Evolutionary conservation across 345 rosid species (phyloP).

Genomic region (Gossypium sturtianum): DNA sequence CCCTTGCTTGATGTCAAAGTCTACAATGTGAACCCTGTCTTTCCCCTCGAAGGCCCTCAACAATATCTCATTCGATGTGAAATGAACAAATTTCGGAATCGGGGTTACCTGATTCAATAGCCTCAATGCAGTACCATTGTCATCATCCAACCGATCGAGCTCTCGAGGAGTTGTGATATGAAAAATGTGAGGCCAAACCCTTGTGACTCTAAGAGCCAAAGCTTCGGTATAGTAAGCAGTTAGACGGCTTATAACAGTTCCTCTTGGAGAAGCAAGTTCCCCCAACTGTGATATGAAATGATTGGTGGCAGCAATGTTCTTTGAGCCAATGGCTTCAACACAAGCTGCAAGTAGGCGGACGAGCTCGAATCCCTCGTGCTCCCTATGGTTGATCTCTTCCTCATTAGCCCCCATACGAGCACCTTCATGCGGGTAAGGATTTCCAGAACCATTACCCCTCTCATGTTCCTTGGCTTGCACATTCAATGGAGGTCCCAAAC

Average conservation of each 20-base stretch:
- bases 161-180: conserved; percentile 77
- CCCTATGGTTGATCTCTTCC: conserved; percentile 40
- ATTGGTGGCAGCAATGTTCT: conserved; percentile 55
- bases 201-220: conserved; percentile 62
- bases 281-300: conserved; percentile 66
- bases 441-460: conserved; percentile 50
- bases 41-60: conserved; percentile 87
- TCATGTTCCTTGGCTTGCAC: conserved; percentile 42
- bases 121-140: conserved; percentile 69
- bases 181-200: conserved; percentile 90
- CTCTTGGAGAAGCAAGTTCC: conserved; percentile 79
- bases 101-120: conserved; percentile 88
- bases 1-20: conserved; percentile 96
- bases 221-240: conserved; percentile 82
- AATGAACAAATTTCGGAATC: conserved; percentile 84
- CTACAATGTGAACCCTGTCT: conserved; percentile 86
- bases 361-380: conserved; percentile 66
- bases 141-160: conserved; percentile 64
- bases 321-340: conserved; percentile 76
- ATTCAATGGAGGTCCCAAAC: conserved; percentile 43
- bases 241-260: conserved; percentile 63
- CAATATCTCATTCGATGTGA: conserved; percentile 85
- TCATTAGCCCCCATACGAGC: conserved; percentile 35
- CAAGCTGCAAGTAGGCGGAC: conserved; percentile 62
- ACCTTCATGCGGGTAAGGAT: conserved; percentile 38